Percentiles rank a stretch among this genome's conserved stretches.
Evolutionary conservation across 2,329 filamentous ascomycete genomes (phyloP).

Genomic region (Pseudonectria foliicola): DNA sequence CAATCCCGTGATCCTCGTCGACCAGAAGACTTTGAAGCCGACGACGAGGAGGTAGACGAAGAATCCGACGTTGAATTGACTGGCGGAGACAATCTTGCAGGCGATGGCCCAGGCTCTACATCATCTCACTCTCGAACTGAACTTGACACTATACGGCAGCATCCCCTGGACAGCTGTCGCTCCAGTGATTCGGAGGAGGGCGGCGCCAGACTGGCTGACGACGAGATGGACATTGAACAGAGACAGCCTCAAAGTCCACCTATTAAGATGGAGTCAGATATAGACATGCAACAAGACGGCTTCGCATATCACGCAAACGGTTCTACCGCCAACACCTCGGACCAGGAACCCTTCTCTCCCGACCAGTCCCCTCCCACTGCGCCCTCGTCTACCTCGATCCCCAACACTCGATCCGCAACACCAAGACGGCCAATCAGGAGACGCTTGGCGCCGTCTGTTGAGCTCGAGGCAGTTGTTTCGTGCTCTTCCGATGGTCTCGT

Average conservation of each 20-base stretch:
- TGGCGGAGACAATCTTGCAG: not conserved
- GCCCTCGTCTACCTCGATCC: constrained; percentile 3
- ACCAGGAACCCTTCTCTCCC: not conserved
- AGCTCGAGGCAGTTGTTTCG: constrained; percentile 84
- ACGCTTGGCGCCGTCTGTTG: constrained; percentile 42
- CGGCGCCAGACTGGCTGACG: constrained; percentile 36
- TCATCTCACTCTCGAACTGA: not conserved
- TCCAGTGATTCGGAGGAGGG: constrained; percentile 37
- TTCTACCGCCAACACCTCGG: too few species aligned
- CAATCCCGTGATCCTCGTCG: constrained; percentile 70
- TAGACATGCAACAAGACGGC: constrained; percentile 13
- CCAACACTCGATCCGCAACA: constrained; percentile 3
- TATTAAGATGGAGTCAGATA: constrained; percentile 31
- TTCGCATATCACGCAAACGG: not conserved
- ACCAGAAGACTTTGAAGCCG: constrained; percentile 41
- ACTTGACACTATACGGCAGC: constrained; percentile 1
- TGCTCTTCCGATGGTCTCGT: constrained; percentile 85
- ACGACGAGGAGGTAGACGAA: constrained; percentile 34
- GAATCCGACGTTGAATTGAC: constrained; percentile 31
- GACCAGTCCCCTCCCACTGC: constrained; percentile 15
- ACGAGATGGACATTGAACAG: constrained; percentile 33
- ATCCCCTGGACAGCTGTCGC: constrained; percentile 19
- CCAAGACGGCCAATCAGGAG: constrained; percentile 4
- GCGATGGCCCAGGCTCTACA: not conserved
- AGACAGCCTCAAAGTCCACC: constrained; percentile 21